Evolutionary conservation across 2,329 filamentous ascomycete species (phyloP), one percentile per base, ranked within the genome.

Genomic region (Fusarium scirpi): DNA sequence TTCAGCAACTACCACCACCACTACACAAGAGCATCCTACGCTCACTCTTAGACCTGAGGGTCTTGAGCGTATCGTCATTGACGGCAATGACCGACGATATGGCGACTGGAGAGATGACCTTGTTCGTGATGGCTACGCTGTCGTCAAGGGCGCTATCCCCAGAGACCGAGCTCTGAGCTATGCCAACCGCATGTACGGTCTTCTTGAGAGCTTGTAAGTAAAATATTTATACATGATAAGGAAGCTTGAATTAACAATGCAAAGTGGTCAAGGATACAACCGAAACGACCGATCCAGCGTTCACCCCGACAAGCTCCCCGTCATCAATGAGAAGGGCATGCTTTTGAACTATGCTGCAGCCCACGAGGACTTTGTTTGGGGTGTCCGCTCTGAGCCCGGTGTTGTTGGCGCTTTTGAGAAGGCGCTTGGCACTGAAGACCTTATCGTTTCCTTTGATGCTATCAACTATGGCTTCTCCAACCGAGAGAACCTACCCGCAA

Each of bases 321-420:
- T 73, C 13, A 73, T 73, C 46, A 73, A 69, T 12, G 82, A 85
- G 62, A 86, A 85, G 76, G 84, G 84, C 38, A 73, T 85, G 78
- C 81, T 82, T 62, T 73, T 83, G 45, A 76, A 79, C 57, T 87
- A 87, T 52, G 83, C 79, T 0, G 80, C 83, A 4, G 75, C 80
- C 1, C 85, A 86, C 60, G 85, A 86, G 58, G 78, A 82, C 59
- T 86, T 85, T 48, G 81, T 82, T 1, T 86, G 84, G 84, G 77
- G 76, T 4, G 77, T 85, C 16, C 82, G 83, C 12, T 76, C 78
- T 5, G 84, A 85, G 72, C 82, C 82, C 8, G 83, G 82, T 1
- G 83, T 86, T 0, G 75, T 85, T 5, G 77, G 72, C 0, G 80
- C 83, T 0, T 86, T 86, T 27, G 83, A 82, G 65, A 81, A 82